Conservation (phyloP, 2,329 filamentous ascomycete species). For the Ustilaginoidea virens region DNA sequence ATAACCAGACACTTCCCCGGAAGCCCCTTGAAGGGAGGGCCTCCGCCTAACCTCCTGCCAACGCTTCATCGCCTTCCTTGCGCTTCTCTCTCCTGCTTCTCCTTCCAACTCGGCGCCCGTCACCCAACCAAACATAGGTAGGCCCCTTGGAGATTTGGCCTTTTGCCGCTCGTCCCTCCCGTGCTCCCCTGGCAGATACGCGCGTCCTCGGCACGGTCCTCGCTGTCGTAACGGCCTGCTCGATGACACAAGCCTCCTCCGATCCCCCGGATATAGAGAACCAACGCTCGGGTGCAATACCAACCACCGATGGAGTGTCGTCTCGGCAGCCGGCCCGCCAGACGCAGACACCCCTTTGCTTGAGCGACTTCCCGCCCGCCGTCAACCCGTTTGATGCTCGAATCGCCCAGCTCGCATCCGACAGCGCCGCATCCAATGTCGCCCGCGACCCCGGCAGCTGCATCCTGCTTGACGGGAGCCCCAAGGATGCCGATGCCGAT, state of each 20-base stretch:
- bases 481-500: constrained; percentile 8
- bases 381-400: constrained; percentile 1
- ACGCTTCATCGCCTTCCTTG: no score
- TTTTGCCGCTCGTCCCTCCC: not conserved
- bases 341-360: not conserved
- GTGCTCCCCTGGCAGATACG: not conserved
- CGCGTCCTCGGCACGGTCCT: constrained; percentile 2
- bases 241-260: constrained; percentile 47
- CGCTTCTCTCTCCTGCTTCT: no score
- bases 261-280: constrained; percentile 38
- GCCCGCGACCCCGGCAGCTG: constrained; percentile 4
- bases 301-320: constrained; percentile 36
- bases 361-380: constrained; percentile 4
- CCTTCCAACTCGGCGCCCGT: no score
- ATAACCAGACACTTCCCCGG: no score
- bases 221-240: constrained; percentile 21
- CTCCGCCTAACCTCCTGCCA: no score
- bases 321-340: constrained; percentile 4
- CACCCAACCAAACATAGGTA: no score
- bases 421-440: constrained; percentile 11
- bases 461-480: constrained; percentile 5
- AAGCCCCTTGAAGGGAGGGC: no score
- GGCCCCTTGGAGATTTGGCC: no score
- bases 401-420: constrained; percentile 4
- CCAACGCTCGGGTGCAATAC: constrained; percentile 38